Evolutionary conservation across 805 yeast species (phyloP).

Genomic region (Blastobotrys terrestris): DNA sequence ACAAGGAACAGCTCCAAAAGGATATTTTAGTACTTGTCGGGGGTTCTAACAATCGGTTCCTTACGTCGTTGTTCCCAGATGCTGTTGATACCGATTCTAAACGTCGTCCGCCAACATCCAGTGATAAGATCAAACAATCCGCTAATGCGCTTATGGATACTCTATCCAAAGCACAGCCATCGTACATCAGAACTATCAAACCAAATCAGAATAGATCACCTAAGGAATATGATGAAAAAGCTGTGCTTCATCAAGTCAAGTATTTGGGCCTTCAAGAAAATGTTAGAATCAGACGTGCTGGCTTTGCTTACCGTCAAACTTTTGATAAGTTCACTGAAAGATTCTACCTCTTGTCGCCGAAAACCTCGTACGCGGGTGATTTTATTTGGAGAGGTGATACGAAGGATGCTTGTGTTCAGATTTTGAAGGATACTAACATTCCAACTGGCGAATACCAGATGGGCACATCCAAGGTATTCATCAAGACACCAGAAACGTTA

Average conservation of each 20-base stretch:
- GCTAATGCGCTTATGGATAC: slow-evolving; percentile 90
- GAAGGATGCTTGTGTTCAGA: slow-evolving; percentile 47
- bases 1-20: slow-evolving; percentile 87
- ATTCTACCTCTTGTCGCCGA: slow-evolving; percentile 78
- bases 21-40: slow-evolving; percentile 76
- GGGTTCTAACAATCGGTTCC: slow-evolving; percentile 62
- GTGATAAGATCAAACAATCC: slow-evolving; percentile 86
- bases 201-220: slow-evolving; percentile 94
- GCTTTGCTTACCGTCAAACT: slow-evolving; percentile 95
- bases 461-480: slow-evolving; percentile 88
- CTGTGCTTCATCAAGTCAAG: slow-evolving; percentile 92
- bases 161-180: slow-evolving; percentile 83
- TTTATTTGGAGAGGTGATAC: slow-evolving; percentile 59
- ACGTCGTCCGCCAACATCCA: slow-evolving; percentile 90
- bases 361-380: slow-evolving; percentile 89
- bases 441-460: slow-evolving; percentile 80
- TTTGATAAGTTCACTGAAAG: slow-evolving; percentile 95
- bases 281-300: slow-evolving; percentile 96
- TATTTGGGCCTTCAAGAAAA: slow-evolving; percentile 94
- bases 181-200: slow-evolving; percentile 94
- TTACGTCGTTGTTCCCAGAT: slow-evolving; percentile 55
- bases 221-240: slow-evolving; percentile 77
- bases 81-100: slow-evolving; percentile 54
- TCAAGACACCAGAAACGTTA: slow-evolving; percentile 93
- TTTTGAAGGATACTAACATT: slow-evolving; percentile 56